phyloP scores from a whole-genome alignment of 2,329 filamentous ascomycete species.

The Sporothrix phasma region DNA sequence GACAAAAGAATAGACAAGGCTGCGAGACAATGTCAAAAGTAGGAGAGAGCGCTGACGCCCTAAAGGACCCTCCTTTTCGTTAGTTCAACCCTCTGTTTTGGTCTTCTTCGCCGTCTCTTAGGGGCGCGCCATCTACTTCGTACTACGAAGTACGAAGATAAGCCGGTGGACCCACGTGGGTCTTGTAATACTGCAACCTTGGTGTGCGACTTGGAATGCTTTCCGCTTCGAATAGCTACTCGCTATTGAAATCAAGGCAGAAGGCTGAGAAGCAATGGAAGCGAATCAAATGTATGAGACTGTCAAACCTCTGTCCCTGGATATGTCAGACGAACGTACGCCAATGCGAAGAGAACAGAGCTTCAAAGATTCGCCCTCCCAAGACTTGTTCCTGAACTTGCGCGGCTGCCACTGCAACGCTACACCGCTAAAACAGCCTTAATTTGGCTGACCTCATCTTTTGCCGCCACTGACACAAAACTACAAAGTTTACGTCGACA shows the following conservation, averaged over 20 bases:
- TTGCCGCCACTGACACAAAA: not conserved
- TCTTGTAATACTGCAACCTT: too few relatives aligned
- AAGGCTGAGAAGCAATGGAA: not conserved
- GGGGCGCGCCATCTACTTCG: not conserved
- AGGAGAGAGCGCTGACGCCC: not conserved
- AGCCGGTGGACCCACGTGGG: constrained; percentile 8
- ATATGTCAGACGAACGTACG: not conserved
- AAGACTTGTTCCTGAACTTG: not conserved
- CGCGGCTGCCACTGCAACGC: not conserved
- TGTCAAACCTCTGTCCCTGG: not conserved
- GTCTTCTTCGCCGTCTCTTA: not conserved
- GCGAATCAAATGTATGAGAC: not conserved
- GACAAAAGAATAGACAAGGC: not conserved
- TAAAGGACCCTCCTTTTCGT: not conserved
- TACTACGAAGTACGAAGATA: constrained; percentile 5
- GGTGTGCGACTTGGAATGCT: not conserved
- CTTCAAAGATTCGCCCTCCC: not conserved
- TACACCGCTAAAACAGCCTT: not conserved
- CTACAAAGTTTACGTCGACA: not conserved
- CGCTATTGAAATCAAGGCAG: not conserved
- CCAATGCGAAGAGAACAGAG: not conserved
- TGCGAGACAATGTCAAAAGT: not conserved
- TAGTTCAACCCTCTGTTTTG: not conserved
- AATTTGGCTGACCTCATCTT: not conserved
- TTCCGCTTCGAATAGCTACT: not conserved